Percentiles rank a stretch among this genome's conserved stretches.
Evolutionary conservation across 257 asterid species (phyloP).

Genomic region (Cynanchum wilfordii): DNA sequence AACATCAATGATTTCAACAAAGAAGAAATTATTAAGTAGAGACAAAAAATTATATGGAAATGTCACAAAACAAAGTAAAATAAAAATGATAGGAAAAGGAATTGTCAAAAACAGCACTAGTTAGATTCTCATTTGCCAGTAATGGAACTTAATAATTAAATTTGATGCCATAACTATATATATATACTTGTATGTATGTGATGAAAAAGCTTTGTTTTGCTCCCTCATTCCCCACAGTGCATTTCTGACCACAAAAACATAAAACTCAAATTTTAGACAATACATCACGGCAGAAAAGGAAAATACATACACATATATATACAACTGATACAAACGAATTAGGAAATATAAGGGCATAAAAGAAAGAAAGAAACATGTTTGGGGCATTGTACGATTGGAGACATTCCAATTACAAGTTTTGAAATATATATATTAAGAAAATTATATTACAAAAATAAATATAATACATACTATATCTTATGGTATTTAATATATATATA

Average conservation of each 20-base stretch:
- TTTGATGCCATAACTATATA: too few species aligned
- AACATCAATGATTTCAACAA: not conserved
- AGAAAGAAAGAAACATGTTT: not conserved
- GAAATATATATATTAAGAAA: too few species aligned
- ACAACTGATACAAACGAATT: not conserved
- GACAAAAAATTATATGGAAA: not conserved
- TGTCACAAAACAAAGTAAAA: not conserved
- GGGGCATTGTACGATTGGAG: not conserved
- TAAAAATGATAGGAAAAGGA: not conserved
- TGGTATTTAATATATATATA: too few species aligned
- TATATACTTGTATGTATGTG: too few species aligned
- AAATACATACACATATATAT: not conserved
- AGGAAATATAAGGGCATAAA: not conserved
- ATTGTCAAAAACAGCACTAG: not conserved
- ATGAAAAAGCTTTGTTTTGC: not conserved
- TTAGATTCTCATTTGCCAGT: not conserved
- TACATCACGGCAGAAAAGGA: not conserved
- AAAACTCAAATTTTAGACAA: not conserved
- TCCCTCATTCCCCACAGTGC: constrained; percentile 2
- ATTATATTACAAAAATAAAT: too few species aligned
- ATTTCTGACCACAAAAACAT: constrained; percentile 4
- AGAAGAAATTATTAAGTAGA: too few species aligned
- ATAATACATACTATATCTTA: too few species aligned
- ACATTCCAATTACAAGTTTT: too few species aligned
- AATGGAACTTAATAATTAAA: not conserved